Evolutionary conservation across 139 green algal species (phyloP).

Genomic region (Yamagishiella unicocca): DNA sequence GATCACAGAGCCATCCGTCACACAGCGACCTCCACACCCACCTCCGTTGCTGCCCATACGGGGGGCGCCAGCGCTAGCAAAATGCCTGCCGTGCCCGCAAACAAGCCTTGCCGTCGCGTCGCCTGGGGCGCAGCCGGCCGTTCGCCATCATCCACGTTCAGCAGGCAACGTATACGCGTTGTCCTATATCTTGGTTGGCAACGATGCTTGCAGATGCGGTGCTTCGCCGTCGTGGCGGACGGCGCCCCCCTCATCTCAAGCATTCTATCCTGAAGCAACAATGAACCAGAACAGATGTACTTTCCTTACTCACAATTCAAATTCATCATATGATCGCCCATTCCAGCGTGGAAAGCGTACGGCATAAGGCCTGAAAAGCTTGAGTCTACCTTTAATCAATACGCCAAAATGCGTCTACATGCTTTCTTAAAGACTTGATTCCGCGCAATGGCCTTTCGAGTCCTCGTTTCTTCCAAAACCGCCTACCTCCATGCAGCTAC

Average conservation of each 20-base stretch:
- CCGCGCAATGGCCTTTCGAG: too few species aligned
- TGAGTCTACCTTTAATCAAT: too few species aligned
- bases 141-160: background rate
- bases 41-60: constrained; percentile 7
- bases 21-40: background rate
- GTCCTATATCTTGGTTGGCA: background rate
- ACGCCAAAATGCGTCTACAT: too few species aligned
- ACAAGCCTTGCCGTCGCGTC: background rate
- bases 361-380: too few species aligned
- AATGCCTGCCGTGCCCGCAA: background rate
- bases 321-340: too few species aligned
- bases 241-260: background rate
- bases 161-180: background rate
- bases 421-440: too few species aligned
- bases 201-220: background rate
- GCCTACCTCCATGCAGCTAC: too few species aligned
- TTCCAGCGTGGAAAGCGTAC: too few species aligned
- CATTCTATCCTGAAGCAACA: too few species aligned
- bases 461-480: too few species aligned
- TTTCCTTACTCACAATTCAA: too few species aligned
- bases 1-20: background rate
- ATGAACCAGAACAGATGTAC: too few species aligned
- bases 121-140: background rate
- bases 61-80: background rate
- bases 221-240: background rate